phyloP scores from a whole-genome alignment of 208 protist species.

The Angomonas deanei region DNA sequence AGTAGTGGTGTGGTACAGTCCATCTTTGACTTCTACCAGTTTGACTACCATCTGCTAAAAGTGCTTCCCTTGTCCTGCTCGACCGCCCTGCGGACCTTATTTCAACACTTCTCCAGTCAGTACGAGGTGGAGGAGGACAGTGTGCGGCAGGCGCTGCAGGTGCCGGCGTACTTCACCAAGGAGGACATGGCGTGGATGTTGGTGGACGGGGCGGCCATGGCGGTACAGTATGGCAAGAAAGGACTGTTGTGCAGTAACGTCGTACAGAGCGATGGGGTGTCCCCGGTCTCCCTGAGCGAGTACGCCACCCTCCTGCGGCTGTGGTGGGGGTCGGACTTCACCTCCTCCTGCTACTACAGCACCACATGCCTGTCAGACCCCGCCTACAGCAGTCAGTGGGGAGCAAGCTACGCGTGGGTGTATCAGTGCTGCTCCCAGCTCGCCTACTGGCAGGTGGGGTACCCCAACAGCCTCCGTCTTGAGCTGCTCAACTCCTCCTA shows the following conservation, averaged over 20 bases:
- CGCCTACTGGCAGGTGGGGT: constrained; percentile 39
- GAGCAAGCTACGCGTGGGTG: constrained; percentile 32
- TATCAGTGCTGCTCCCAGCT: constrained; percentile 42
- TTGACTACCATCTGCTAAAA: constrained; percentile 32
- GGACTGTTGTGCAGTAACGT: background rate
- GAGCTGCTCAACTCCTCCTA: constrained; percentile 23
- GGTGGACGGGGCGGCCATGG: constrained; percentile 36
- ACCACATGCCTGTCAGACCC: constrained; percentile 29
- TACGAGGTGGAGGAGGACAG: constrained; percentile 14
- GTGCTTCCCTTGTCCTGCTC: constrained; percentile 22
- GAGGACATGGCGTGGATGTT: constrained; percentile 44
- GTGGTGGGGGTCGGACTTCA: constrained; percentile 24
- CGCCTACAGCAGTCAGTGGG: constrained; percentile 21
- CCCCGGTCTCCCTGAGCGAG: constrained; percentile 6
- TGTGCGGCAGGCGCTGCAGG: constrained; percentile 12
- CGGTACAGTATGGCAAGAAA: constrained; percentile 36
- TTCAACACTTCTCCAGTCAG: constrained; percentile 17
- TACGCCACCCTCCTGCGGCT: constrained; percentile 14
- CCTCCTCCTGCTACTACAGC: constrained; percentile 33
- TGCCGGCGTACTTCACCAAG: constrained; percentile 31
- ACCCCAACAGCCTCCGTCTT: constrained; percentile 25
- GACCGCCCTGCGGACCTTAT: constrained; percentile 14
- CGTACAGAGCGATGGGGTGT: background rate
- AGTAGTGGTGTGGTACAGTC: constrained; percentile 39
- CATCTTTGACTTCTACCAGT: constrained; percentile 34